Conservation (phyloP, 305 asterid genomes). For the Fraxinus baroniana region DNA sequence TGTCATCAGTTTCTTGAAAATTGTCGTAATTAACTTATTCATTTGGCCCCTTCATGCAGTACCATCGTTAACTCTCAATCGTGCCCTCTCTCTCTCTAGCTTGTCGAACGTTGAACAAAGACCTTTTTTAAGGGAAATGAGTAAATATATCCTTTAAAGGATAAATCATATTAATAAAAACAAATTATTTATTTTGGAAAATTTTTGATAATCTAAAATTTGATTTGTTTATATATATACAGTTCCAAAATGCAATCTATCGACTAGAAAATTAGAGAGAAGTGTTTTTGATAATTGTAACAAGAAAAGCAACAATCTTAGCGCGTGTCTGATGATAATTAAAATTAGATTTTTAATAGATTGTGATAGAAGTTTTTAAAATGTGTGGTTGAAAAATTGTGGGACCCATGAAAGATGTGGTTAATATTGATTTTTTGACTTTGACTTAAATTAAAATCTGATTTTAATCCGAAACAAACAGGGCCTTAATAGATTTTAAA, state of each 20-base stretch:
- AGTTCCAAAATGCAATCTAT: neutral
- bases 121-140: conserved; percentile 24
- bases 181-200: neutral
- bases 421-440: no score
- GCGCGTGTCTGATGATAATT: no score
- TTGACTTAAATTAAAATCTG: no score
- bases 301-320: no score
- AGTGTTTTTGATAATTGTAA: no score
- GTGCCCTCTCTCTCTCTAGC: neutral
- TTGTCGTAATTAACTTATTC: conserved; percentile 43
- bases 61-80: conserved; percentile 32
- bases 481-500: no score
- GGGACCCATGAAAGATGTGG: no score
- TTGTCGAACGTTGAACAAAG: conserved; percentile 27
- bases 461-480: no score
- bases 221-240: neutral
- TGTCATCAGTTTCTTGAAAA: conserved; percentile 42
- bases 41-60: conserved; percentile 44
- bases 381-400: no score
- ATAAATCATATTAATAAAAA: neutral
- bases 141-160: conserved; percentile 17
- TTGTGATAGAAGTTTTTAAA: no score
- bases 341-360: no score
- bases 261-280: neutral
- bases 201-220: neutral